A percentile compares a stretch with the other conserved stretches of the same genome.
These are phyloP conservation scores for Pisolithus microcarpus DNA, from an alignment of 768 basidiomycete genomes.

Conservation along the genomic window DNA sequence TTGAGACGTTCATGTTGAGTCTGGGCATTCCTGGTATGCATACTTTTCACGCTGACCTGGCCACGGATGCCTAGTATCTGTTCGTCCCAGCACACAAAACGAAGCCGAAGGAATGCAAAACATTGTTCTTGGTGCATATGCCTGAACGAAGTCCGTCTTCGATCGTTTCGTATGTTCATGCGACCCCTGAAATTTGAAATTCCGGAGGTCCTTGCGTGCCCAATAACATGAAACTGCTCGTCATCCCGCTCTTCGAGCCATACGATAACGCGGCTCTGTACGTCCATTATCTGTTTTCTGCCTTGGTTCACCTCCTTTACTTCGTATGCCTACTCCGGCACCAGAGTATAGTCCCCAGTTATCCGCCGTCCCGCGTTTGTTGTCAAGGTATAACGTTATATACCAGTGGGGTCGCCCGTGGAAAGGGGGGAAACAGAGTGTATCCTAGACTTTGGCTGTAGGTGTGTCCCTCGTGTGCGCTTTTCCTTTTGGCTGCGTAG, in stretches of 20 bases:
- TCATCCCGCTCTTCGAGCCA: conserved; percentile 92
- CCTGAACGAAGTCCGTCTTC: conserved; percentile 76
- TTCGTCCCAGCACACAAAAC: conserved; percentile 94
- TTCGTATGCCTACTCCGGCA: background rate
- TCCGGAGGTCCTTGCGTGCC: conserved; percentile 90
- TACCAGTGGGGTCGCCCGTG: conserved; percentile 42
- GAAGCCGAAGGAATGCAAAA: conserved; percentile 97
- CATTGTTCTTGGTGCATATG: conserved; percentile 91
- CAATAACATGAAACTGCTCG: conserved; percentile 97
- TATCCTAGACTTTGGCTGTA: no score
- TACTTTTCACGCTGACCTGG: no score
- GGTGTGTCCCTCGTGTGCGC: no score
- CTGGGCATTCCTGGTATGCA: background rate
- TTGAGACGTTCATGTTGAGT: conserved; percentile 97
- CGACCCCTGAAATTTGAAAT: background rate
- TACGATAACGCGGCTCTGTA: conserved; percentile 94
- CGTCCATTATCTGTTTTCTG: conserved; percentile 6
- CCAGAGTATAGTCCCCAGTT: conserved; percentile 55
- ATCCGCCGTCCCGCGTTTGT: conserved; percentile 89
- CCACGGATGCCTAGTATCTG: conserved; percentile 53
- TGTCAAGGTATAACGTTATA: no score
- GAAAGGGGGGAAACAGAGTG: background rate
- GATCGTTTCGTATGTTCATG: background rate
- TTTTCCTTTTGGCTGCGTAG: no score
- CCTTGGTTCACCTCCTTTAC: background rate